A percentile compares a stretch with the other conserved stretches of the same genome.
Conservation (phyloP, 306 rosid species). For the Dalbergia oliveri region DNA sequence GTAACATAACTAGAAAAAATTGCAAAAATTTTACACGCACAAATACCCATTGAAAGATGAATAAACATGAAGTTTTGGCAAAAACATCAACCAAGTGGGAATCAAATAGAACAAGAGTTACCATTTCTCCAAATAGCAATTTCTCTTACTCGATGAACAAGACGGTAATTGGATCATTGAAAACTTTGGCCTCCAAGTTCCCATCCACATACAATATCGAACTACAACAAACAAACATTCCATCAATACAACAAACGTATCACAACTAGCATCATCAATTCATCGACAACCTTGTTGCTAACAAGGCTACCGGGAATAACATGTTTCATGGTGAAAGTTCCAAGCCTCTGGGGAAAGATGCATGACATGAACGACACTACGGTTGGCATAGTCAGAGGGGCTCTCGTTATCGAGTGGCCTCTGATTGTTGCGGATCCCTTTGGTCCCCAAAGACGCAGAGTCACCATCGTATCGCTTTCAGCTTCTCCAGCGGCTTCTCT, state of each 20-base stretch:
- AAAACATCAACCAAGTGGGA: too few species aligned
- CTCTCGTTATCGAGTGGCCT: conserved; percentile 71
- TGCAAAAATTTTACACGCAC: too few species aligned
- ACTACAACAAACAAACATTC: conserved; percentile 50
- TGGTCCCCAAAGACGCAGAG: conserved; percentile 77
- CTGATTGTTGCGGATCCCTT: conserved; percentile 87
- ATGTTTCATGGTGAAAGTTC: conserved; percentile 56
- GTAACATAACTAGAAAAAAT: too few species aligned
- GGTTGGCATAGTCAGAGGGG: conserved; percentile 80
- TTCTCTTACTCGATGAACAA: conserved; percentile 87
- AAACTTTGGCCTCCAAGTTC: conserved; percentile 83
- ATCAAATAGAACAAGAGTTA: conserved; percentile 24
- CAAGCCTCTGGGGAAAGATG: conserved; percentile 69
- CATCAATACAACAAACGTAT: not conserved
- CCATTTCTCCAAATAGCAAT: conserved; percentile 79
- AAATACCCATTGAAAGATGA: too few species aligned
- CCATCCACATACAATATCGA: conserved; percentile 86
- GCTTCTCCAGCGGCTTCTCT: conserved; percentile 83
- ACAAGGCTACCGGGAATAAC: conserved; percentile 58
- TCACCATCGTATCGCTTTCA: conserved; percentile 69
- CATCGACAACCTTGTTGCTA: not conserved
- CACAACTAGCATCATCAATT: not conserved
- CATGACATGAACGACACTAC: conserved; percentile 89
- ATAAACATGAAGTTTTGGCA: too few species aligned
- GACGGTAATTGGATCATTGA: conserved; percentile 66